Percentiles rank a stretch among this genome's conserved stretches.
These are phyloP conservation scores for Gardenia jasminoides DNA, from an alignment of 257 asterid species.

Conservation along the genomic window DNA sequence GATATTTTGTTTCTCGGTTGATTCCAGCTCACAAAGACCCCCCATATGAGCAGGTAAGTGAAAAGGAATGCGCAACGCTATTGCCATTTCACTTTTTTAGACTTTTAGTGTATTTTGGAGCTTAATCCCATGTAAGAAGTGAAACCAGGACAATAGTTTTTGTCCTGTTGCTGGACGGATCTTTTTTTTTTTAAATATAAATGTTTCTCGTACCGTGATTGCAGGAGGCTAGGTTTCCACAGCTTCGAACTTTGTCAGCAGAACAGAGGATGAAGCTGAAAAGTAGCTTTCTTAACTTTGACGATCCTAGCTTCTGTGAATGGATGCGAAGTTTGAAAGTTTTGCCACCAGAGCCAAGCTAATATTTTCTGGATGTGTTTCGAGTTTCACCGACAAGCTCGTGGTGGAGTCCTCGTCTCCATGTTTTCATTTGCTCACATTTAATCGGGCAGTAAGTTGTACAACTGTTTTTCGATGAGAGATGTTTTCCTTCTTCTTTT, in stretches of 20 bases:
- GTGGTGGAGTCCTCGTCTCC: background rate
- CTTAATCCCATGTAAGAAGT: background rate
- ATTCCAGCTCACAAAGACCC: slow-evolving; percentile 98
- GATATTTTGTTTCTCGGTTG: slow-evolving; percentile 87
- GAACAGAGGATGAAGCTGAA: slow-evolving; percentile 81
- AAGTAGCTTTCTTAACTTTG: slow-evolving; percentile 85
- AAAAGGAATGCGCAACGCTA: background rate
- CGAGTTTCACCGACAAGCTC: background rate
- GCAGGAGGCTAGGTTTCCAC: slow-evolving; percentile 97
- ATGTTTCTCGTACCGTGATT: background rate
- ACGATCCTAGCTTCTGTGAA: slow-evolving; percentile 95
- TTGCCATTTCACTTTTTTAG: too few relatives aligned
- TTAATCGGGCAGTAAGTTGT: background rate
- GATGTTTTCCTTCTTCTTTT: background rate
- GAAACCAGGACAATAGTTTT: background rate
- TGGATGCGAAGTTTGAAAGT: slow-evolving; percentile 90
- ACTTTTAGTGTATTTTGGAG: background rate
- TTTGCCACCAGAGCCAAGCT: slow-evolving; percentile 78
- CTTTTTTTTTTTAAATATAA: background rate
- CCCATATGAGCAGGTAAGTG: slow-evolving; percentile 83
- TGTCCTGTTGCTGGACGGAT: background rate
- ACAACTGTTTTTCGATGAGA: slow-evolving; percentile 1
- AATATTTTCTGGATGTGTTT: background rate
- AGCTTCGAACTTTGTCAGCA: slow-evolving; percentile 70
- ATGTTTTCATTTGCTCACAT: background rate